Percentiles rank a stretch among this genome's conserved stretches.
Conservation (phyloP, 257 asterid species). For the Osmanthus fragrans region DNA sequence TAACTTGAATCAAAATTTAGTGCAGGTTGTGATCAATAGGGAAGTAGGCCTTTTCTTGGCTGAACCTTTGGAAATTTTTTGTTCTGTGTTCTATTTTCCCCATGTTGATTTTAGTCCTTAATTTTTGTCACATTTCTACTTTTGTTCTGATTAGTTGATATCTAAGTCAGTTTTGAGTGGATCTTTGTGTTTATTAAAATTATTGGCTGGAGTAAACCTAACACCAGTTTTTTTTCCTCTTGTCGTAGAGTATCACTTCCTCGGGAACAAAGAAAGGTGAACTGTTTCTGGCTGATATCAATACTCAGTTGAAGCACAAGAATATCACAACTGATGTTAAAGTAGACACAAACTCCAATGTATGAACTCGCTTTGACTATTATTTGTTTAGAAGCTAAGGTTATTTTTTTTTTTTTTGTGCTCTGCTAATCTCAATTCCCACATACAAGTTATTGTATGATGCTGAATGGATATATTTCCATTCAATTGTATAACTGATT, state of each 20-base stretch:
- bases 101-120: background rate
- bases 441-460: background rate
- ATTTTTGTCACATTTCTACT: background rate
- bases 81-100: background rate
- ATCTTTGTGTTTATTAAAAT: background rate
- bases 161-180: background rate
- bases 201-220: background rate
- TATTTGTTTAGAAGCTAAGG: background rate
- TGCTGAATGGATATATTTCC: background rate
- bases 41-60: background rate
- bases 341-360: conserved; percentile 66
- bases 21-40: background rate
- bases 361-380: conserved; percentile 15
- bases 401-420: background rate
- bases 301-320: conserved; percentile 62
- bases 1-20: background rate
- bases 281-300: conserved; percentile 61
- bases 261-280: conserved; percentile 66
- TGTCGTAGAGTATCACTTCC: conserved; percentile 49
- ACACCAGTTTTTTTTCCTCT: background rate
- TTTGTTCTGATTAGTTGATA: background rate
- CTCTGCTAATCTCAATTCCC: background rate
- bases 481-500: conserved; percentile 10
- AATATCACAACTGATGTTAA: conserved; percentile 60
- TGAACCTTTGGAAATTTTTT: background rate